These are phyloP conservation scores for Globisporangium solare DNA, from an alignment of 352 stramenopile genomes.

Conservation along the genomic window DNA sequence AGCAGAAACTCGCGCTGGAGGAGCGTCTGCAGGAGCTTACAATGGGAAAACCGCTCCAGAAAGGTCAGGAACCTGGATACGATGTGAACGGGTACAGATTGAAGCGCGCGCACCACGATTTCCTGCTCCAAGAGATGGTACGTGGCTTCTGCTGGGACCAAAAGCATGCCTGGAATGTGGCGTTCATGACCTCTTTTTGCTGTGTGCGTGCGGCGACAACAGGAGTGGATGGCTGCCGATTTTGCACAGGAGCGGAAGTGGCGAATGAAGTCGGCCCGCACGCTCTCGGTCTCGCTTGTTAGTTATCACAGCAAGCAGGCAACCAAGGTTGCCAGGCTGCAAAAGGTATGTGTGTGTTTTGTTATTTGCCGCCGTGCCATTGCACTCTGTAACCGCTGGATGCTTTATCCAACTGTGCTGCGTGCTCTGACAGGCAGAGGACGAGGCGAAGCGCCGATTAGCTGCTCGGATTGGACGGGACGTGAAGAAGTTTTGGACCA, in stretches of 20 bases:
- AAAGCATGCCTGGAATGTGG: not conserved
- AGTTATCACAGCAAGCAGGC: conserved; percentile 50
- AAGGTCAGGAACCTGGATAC: conserved; percentile 26
- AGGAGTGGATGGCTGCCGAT: conserved; percentile 92
- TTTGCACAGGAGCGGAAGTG: conserved; percentile 90
- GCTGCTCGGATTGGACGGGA: conserved; percentile 82
- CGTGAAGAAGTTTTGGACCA: conserved; percentile 94
- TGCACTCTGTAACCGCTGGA: conserved; percentile 1
- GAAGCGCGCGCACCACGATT: conserved; percentile 57
- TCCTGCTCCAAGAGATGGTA: conserved; percentile 81
- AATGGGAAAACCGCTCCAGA: conserved; percentile 35
- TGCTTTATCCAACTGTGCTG: conserved; percentile 10
- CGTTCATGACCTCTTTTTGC: conserved; percentile 1
- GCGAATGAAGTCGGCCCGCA: conserved; percentile 71
- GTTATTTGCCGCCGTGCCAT: too few relatives aligned
- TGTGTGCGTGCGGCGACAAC: not conserved
- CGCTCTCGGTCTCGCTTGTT: conserved; percentile 56
- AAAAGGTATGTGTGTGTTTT: conserved; percentile 25
- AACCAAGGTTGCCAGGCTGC: conserved; percentile 20
- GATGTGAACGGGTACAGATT: conserved; percentile 37
- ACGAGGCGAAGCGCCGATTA: conserved; percentile 39
- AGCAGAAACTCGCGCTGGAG: conserved; percentile 40
- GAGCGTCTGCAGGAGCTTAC: conserved; percentile 35
- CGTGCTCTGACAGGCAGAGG: conserved; percentile 23
- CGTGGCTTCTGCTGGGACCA: not conserved